These are phyloP conservation scores for Cryptosporidium viatorum DNA, from an alignment of 169 alveolate genomes.

Conservation along the genomic window DNA sequence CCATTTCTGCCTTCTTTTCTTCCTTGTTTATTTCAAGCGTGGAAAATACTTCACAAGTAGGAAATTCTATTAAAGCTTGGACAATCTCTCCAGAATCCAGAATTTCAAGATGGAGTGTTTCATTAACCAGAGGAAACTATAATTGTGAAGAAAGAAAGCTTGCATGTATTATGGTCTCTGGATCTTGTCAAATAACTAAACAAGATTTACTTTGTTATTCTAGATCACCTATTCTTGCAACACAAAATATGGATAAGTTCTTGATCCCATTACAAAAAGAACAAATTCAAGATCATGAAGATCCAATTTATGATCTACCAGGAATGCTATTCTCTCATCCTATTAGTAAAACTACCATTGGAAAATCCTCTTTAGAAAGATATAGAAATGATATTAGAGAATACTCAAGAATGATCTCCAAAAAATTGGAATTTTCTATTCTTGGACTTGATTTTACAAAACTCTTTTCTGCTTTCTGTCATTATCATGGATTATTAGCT, in stretches of 20 bases:
- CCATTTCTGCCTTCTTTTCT: constrained; percentile 20
- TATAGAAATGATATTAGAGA: constrained; percentile 46
- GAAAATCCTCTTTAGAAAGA: constrained; percentile 56
- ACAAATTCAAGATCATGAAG: neutral
- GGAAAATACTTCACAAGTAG: neutral
- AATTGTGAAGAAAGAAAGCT: constrained; percentile 39
- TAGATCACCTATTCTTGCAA: constrained; percentile 23
- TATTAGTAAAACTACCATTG: constrained; percentile 47
- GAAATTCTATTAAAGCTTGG: neutral
- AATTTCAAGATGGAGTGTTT: constrained; percentile 49
- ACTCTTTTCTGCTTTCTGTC: constrained; percentile 1
- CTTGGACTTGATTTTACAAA: constrained; percentile 14
- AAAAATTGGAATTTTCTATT: neutral
- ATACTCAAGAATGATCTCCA: neutral
- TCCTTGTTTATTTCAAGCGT: neutral
- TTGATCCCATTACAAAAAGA: neutral
- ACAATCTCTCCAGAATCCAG: constrained; percentile 11
- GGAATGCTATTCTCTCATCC: constrained; percentile 48
- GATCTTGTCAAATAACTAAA: constrained; percentile 2
- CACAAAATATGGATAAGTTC: constrained; percentile 9
- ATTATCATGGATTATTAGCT: neutral
- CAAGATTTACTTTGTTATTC: constrained; percentile 33
- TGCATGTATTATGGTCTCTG: constrained; percentile 10
- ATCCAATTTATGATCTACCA: constrained; percentile 28
- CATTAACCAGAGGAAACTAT: constrained; percentile 23